phyloP scores from a whole-genome alignment of 1,284 basidiomycete species.

The Austroboletus novae-zelandiae region DNA sequence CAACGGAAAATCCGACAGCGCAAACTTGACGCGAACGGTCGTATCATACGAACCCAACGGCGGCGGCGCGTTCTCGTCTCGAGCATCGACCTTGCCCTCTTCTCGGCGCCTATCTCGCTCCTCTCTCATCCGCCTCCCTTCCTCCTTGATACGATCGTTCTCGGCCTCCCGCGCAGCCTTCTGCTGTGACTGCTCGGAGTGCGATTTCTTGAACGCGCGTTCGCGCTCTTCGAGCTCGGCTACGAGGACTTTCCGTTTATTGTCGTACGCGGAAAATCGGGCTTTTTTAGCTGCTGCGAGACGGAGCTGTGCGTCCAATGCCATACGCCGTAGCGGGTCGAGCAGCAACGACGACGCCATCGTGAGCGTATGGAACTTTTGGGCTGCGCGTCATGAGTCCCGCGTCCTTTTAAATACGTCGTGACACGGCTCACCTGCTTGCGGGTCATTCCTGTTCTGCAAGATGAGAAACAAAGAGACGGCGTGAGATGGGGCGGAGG shows the following conservation, averaged over 20 bases:
- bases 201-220: slow-evolving; percentile 69
- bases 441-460: slow-evolving; percentile 76
- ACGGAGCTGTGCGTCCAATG: slow-evolving; percentile 77
- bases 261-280: slow-evolving; percentile 74
- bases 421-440: slow-evolving; percentile 53
- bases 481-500: slow-evolving; percentile 3
- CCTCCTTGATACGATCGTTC: slow-evolving; percentile 76
- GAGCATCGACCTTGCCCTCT: slow-evolving; percentile 37
- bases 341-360: slow-evolving; percentile 83
- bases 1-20: slow-evolving; percentile 52
- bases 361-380: slow-evolving; percentile 86
- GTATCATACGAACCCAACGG: slow-evolving; percentile 63
- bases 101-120: slow-evolving; percentile 57
- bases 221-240: slow-evolving; percentile 86
- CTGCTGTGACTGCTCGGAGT: slow-evolving; percentile 58
- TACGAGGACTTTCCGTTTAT: slow-evolving; percentile 76
- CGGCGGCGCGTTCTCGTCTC: slow-evolving; percentile 47
- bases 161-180: slow-evolving; percentile 58
- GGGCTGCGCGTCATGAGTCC: slow-evolving; percentile 41
- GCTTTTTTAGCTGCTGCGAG: slow-evolving; percentile 69
- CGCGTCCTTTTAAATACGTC: not conserved
- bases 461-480: slow-evolving; percentile 1
- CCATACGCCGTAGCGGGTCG: slow-evolving; percentile 80
- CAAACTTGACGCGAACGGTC: slow-evolving; percentile 69
- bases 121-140: slow-evolving; percentile 69